Evolutionary conservation across 352 stramenopile species (phyloP).

Genomic region (Saprolegnia diclina): DNA sequence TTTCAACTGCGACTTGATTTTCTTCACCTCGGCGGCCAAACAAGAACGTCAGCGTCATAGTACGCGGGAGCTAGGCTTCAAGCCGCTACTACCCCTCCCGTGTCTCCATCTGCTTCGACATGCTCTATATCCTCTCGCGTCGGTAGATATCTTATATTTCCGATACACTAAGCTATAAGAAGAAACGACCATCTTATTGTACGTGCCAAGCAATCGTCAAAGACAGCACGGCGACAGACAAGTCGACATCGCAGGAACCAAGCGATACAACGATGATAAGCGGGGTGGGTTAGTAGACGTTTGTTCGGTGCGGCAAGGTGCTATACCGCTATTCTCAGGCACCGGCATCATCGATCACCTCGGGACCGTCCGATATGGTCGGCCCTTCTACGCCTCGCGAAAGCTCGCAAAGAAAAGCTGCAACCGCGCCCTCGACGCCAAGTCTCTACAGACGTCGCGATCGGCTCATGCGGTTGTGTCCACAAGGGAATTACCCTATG

Average conservation of each 20-base stretch:
- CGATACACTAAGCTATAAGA: neutral
- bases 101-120: constrained; percentile 29
- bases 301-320: no score
- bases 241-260: no score
- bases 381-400: neutral
- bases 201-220: no score
- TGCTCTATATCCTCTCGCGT: neutral
- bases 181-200: neutral
- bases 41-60: constrained; percentile 25
- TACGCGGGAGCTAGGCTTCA: constrained; percentile 27
- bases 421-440: neutral
- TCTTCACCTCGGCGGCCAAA: constrained; percentile 14
- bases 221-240: no score
- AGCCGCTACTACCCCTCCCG: constrained; percentile 23
- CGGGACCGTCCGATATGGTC: no score
- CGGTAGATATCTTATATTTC: neutral
- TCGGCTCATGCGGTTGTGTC: neutral
- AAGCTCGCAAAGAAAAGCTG: neutral
- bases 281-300: no score
- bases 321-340: no score
- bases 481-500: neutral
- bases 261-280: no score
- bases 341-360: no score
- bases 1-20: constrained; percentile 26
- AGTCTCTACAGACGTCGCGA: neutral